Conservation (phyloP, 495 filamentous ascomycete species). For the Echria macrotheca region DNA sequence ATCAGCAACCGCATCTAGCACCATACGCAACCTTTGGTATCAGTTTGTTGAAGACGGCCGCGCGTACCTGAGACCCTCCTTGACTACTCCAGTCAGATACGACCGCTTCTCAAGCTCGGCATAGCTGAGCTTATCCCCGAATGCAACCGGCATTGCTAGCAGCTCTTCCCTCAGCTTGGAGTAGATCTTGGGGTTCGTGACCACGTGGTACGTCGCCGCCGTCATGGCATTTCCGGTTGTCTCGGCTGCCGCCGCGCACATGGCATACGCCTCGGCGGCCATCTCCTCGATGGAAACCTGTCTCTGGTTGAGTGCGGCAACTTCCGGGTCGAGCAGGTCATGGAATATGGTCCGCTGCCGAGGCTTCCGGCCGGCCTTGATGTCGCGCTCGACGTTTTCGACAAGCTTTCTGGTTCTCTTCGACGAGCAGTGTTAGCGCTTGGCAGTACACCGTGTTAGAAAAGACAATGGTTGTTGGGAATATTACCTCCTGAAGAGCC, state of each 20-base stretch:
- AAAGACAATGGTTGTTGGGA: no score
- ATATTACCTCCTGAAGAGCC: neutral
- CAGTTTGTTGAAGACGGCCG: no score
- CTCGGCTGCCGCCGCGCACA: neutral
- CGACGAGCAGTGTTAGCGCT: no score
- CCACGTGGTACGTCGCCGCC: conserved; percentile 1
- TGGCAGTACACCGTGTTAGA: no score
- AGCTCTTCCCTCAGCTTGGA: neutral
- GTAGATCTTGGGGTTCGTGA: conserved; percentile 2
- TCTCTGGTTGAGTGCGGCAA: neutral
- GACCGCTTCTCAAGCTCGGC: neutral
- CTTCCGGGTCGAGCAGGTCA: neutral
- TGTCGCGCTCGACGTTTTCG: neutral
- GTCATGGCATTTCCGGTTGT: conserved; percentile 2
- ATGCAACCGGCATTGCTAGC: neutral
- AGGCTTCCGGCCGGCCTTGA: neutral
- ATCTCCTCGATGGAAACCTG: neutral
- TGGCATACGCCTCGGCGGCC: neutral
- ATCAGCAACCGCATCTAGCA: neutral
- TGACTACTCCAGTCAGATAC: conserved; percentile 1
- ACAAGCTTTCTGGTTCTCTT: neutral
- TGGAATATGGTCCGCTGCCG: neutral
- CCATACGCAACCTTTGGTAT: neutral
- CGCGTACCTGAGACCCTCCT: neutral
- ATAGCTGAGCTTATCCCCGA: neutral